Conservation (phyloP, 805 yeast genomes). For the Schizosaccharomyces lindneri region DNA sequence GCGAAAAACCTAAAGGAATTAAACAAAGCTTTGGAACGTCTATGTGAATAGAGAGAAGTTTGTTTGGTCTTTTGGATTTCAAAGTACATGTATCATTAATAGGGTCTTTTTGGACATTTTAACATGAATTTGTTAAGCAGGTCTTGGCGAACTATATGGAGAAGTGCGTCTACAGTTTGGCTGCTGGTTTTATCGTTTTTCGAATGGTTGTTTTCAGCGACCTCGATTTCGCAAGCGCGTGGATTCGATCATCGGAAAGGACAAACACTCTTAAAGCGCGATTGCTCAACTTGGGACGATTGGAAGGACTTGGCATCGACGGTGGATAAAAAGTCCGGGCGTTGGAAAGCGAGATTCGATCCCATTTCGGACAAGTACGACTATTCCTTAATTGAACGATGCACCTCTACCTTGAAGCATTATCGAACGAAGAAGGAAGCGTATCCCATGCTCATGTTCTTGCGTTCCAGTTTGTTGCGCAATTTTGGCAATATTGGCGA, state of each 20-base stretch:
- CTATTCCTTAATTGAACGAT: constrained; percentile 28
- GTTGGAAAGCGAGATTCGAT: constrained; percentile 49
- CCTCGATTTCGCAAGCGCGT: not conserved
- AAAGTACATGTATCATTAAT: too few relatives aligned
- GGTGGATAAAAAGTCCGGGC: constrained; percentile 16
- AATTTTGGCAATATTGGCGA: constrained; percentile 77
- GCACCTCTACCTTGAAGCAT: constrained; percentile 29
- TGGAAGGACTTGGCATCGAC: not conserved
- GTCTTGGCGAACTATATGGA: not conserved
- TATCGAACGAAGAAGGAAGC: constrained; percentile 38
- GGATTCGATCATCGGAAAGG: not conserved
- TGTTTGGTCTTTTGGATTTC: not conserved
- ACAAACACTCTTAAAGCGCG: not conserved
- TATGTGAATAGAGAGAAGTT: not conserved
- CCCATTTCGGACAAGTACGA: constrained; percentile 44
- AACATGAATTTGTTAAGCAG: not conserved
- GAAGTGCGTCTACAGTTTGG: not conserved
- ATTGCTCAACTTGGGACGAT: not conserved
- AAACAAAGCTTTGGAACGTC: not conserved
- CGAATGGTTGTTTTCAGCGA: not conserved
- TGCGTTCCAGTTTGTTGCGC: constrained; percentile 66
- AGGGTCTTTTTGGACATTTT: not conserved
- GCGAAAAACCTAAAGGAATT: too few relatives aligned
- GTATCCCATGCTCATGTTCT: constrained; percentile 37
- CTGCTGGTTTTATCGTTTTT: not conserved